These are phyloP conservation scores for Claviceps sp. DNA, from an alignment of 2,329 filamentous ascomycete species.

Conservation along the genomic window DNA sequence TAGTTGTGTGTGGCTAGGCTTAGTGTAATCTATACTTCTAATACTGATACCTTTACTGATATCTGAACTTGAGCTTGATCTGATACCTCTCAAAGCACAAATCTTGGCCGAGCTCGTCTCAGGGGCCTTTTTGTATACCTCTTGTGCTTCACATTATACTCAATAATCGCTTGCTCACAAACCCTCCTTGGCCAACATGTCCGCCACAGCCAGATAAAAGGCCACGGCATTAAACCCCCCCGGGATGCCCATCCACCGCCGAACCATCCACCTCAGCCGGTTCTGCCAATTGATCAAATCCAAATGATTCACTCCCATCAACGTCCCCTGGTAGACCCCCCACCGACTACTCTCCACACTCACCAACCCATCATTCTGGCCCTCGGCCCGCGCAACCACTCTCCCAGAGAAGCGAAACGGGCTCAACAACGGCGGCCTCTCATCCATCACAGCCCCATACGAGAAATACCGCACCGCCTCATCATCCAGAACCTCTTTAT, in stretches of 20 bases:
- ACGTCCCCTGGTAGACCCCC: conserved; percentile 51
- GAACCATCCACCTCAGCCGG: conserved; percentile 38
- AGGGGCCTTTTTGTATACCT: no score
- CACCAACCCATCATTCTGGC: conserved; percentile 53
- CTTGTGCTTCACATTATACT: not conserved
- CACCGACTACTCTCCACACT: conserved; percentile 49
- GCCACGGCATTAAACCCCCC: conserved; percentile 53
- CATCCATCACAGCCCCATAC: conserved; percentile 39
- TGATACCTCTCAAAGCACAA: no score
- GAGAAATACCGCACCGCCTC: conserved; percentile 45
- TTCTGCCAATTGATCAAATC: conserved; percentile 59
- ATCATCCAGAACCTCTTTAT: conserved; percentile 40
- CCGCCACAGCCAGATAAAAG: conserved; percentile 51
- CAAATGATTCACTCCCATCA: conserved; percentile 47
- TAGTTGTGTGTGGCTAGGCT: conserved; percentile 8
- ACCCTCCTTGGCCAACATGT: conserved; percentile 60
- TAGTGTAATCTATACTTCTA: conserved; percentile 14
- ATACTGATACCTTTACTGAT: conserved; percentile 11
- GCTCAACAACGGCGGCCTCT: conserved; percentile 45
- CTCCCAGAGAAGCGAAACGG: conserved; percentile 41
- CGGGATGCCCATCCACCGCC: conserved; percentile 38
- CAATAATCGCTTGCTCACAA: conserved; percentile 11
- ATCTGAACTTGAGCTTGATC: not conserved
- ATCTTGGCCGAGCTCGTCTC: no score
- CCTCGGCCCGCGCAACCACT: conserved; percentile 38